Percentiles rank a stretch among this genome's conserved stretches.
Evolutionary conservation across 352 stramenopile species (phyloP).

Genomic region (Labyrinthula sp.): DNA sequence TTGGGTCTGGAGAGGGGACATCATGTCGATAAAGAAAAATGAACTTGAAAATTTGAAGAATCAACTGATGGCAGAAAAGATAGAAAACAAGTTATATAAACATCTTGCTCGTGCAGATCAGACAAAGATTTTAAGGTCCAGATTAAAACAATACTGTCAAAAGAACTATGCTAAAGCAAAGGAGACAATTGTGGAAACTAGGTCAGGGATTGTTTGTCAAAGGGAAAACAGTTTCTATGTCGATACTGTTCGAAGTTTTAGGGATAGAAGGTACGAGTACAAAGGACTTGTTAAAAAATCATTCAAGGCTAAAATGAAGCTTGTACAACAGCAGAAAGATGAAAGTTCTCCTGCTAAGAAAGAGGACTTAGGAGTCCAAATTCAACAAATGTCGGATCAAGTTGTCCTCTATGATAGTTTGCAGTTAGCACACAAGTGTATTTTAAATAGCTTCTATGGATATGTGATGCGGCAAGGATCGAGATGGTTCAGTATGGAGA

Average conservation of each 20-base stretch:
- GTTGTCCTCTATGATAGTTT: slow-evolving; percentile 81
- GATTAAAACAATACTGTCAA: slow-evolving; percentile 66
- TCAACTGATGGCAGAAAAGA: slow-evolving; percentile 70
- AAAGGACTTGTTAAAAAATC: slow-evolving; percentile 91
- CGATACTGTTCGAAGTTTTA: slow-evolving; percentile 92
- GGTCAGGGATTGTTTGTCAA: slow-evolving; percentile 89
- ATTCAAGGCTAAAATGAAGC: slow-evolving; percentile 48
- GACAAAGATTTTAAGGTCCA: slow-evolving; percentile 41
- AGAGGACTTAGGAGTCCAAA: slow-evolving; percentile 18
- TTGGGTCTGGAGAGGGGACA: slow-evolving; percentile 93
- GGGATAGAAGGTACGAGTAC: slow-evolving; percentile 92
- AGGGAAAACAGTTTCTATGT: slow-evolving; percentile 99
- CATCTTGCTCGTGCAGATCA: slow-evolving; percentile 37
- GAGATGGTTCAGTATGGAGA: slow-evolving; percentile 96
- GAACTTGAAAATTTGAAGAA: slow-evolving; percentile 87
- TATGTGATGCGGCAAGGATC: slow-evolving; percentile 98
- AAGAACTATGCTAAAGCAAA: slow-evolving; percentile 92
- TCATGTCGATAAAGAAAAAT: slow-evolving; percentile 63
- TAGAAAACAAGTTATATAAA: slow-evolving; percentile 34
- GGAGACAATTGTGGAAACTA: slow-evolving; percentile 75
- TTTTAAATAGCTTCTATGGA: slow-evolving; percentile 97
- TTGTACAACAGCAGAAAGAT: slow-evolving; percentile 34
- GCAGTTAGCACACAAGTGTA: slow-evolving; percentile 99
- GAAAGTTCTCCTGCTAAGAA: not conserved
- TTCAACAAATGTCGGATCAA: slow-evolving; percentile 43